A percentile compares a stretch with the other conserved stretches of the same genome.
These are phyloP conservation scores for Colletotrichum lupini DNA, from an alignment of 2,329 filamentous ascomycete genomes.

Conservation along the genomic window DNA sequence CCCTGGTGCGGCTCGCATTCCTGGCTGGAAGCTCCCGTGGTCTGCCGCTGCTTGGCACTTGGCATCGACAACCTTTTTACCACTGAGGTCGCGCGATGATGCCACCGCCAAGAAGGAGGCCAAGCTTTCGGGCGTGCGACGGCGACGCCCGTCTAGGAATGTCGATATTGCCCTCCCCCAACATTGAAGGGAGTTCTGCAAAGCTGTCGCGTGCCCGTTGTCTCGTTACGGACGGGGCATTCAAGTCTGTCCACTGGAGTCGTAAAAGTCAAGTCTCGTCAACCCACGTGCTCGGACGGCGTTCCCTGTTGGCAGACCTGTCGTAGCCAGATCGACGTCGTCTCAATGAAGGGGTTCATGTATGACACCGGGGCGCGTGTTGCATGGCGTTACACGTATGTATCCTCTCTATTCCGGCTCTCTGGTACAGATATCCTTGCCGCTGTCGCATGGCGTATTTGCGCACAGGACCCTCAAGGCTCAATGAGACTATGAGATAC, in stretches of 20 bases:
- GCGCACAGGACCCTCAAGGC: not conserved
- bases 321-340: no score
- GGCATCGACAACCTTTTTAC: slow-evolving; percentile 9
- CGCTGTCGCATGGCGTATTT: not conserved
- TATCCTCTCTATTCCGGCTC: not conserved
- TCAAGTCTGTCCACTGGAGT: not conserved
- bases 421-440: not conserved
- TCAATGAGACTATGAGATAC: not conserved
- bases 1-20: slow-evolving; percentile 23
- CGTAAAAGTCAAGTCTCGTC: not conserved
- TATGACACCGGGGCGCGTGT: not conserved
- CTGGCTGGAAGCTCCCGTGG: slow-evolving; percentile 14
- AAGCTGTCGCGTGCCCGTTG: slow-evolving; percentile 29
- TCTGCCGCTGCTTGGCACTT: slow-evolving; percentile 31
- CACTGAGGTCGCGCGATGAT: not conserved
- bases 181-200: not conserved
- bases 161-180: not conserved
- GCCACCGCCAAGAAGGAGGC: slow-evolving; percentile 21
- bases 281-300: slow-evolving; percentile 19
- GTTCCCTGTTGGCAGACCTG: slow-evolving; percentile 18
- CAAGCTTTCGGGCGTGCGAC: slow-evolving; percentile 11
- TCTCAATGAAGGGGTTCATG: not conserved
- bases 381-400: not conserved
- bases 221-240: slow-evolving; percentile 9
- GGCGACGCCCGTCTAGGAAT: not conserved